These are phyloP conservation scores for Collariella sp. DNA, from an alignment of 495 filamentous ascomycete genomes.

Conservation along the genomic window DNA sequence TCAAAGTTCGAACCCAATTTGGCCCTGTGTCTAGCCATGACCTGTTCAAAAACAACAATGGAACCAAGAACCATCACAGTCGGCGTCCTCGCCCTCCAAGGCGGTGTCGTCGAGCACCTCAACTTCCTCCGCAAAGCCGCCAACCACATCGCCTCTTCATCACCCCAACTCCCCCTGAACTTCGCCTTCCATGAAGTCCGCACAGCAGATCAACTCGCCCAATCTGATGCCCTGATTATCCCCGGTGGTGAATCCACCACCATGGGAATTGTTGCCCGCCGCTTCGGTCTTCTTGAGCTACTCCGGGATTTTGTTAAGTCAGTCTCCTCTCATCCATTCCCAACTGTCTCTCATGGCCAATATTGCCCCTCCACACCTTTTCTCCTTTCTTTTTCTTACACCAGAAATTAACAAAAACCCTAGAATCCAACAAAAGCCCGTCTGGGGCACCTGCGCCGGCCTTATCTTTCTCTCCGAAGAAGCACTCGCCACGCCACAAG, in stretches of 20 bases:
- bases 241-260: slow-evolving; percentile 94
- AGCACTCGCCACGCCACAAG: slow-evolving; percentile 79
- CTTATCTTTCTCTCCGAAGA: slow-evolving; percentile 85
- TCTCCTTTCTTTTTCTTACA: too few relatives aligned
- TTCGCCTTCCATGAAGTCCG: slow-evolving; percentile 71
- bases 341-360: slow-evolving; percentile 3
- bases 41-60: neutral
- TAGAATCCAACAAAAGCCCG: slow-evolving; percentile 66
- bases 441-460: slow-evolving; percentile 95
- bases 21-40: neutral
- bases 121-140: slow-evolving; percentile 62
- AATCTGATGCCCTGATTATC: slow-evolving; percentile 77
- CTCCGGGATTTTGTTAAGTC: slow-evolving; percentile 91
- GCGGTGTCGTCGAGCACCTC: slow-evolving; percentile 86
- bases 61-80: slow-evolving; percentile 45
- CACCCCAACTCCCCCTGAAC: slow-evolving; percentile 6
- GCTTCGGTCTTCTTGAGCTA: slow-evolving; percentile 73
- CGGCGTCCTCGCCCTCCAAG: slow-evolving; percentile 86
- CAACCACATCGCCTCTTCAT: slow-evolving; percentile 16
- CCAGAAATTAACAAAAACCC: neutral
- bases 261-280: slow-evolving; percentile 77
- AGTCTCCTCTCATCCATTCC: slow-evolving; percentile 21
- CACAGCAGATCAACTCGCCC: slow-evolving; percentile 57
- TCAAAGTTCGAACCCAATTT: neutral
- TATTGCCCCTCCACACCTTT: neutral